Conservation (phyloP, 306 rosid species). For the Corylus heterophylla region DNA sequence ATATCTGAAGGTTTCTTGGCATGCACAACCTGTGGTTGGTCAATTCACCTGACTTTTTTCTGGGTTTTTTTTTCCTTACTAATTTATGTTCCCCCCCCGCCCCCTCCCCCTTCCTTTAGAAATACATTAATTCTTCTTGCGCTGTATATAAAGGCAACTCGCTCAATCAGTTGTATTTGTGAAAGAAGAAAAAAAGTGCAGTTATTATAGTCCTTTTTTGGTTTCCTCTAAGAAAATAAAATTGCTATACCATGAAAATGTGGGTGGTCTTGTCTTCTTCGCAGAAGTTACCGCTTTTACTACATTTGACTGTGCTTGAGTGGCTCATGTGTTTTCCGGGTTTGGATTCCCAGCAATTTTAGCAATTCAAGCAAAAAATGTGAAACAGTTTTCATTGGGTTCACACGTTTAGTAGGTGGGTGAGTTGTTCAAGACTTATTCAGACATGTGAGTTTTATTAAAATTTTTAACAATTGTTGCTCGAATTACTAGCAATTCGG, state of each 20-base stretch:
- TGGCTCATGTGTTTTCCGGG: too few species aligned
- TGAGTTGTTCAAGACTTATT: too few species aligned
- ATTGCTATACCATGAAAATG: constrained; percentile 25
- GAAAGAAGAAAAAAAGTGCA: constrained; percentile 37
- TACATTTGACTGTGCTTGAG: too few species aligned
- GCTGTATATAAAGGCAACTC: constrained; percentile 64
- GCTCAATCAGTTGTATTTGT: constrained; percentile 34
- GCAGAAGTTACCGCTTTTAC: too few species aligned
- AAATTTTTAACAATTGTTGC: too few species aligned
- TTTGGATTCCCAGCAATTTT: too few species aligned
- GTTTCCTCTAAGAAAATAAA: constrained; percentile 41
- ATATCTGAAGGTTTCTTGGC: constrained; percentile 26
- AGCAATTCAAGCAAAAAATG: too few species aligned
- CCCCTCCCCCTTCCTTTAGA: too few species aligned
- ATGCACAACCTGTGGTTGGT: constrained; percentile 14
- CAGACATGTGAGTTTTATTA: too few species aligned
- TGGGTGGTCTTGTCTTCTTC: constrained; percentile 4
- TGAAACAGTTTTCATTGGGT: too few species aligned
- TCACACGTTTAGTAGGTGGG: too few species aligned
- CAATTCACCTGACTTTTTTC: constrained; percentile 22
- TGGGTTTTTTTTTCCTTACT: not conserved
- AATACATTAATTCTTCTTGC: constrained; percentile 35
- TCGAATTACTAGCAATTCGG: too few species aligned
- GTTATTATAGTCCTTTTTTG: constrained; percentile 37
- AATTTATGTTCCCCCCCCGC: not conserved